These are phyloP conservation scores for Mortierella claussenii DNA, from an alignment of 192 early-diverging fungal genomes.

Conservation along the genomic window DNA sequence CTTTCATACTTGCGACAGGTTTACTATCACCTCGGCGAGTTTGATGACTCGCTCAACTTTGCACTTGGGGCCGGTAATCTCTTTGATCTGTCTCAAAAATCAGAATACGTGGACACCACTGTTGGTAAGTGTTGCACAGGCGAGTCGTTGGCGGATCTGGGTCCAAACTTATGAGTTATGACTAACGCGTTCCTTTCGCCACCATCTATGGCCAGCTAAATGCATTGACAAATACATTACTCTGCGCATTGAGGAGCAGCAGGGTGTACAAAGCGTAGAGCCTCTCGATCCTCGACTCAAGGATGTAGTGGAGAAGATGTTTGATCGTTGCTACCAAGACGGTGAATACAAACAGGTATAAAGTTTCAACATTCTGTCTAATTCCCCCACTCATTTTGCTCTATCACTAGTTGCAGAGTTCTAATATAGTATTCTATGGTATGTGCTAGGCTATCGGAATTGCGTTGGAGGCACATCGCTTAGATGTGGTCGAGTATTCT, in stretches of 20 bases:
- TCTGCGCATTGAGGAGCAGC: slow-evolving; percentile 63
- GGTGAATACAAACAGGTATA: slow-evolving; percentile 84
- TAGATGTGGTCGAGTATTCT: slow-evolving; percentile 91
- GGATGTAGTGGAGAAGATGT: slow-evolving; percentile 95
- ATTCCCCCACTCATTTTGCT: too few species aligned
- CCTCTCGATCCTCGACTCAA: slow-evolving; percentile 84
- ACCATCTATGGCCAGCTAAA: slow-evolving; percentile 83
- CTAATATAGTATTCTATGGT: too few species aligned
- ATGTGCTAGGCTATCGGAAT: slow-evolving; percentile 97
- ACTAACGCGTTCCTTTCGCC: too few species aligned
- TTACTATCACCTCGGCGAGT: slow-evolving; percentile 96
- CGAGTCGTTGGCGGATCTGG: too few species aligned
- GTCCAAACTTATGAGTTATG: too few species aligned
- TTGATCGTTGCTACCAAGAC: slow-evolving; percentile 88
- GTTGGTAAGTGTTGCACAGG: slow-evolving; percentile 85
- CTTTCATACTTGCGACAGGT: too few species aligned
- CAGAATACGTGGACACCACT: slow-evolving; percentile 94
- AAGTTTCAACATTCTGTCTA: not conserved
- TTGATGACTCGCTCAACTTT: slow-evolving; percentile 95
- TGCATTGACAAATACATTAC: slow-evolving; percentile 96
- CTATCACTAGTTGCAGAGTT: too few species aligned
- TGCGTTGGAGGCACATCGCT: slow-evolving; percentile 89
- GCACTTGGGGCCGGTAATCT: slow-evolving; percentile 92
- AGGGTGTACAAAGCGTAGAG: slow-evolving; percentile 49
- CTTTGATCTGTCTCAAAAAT: slow-evolving; percentile 84